These are phyloP conservation scores for Venustampulla echinocandica DNA, from an alignment of 495 filamentous ascomycete species.

Conservation along the genomic window DNA sequence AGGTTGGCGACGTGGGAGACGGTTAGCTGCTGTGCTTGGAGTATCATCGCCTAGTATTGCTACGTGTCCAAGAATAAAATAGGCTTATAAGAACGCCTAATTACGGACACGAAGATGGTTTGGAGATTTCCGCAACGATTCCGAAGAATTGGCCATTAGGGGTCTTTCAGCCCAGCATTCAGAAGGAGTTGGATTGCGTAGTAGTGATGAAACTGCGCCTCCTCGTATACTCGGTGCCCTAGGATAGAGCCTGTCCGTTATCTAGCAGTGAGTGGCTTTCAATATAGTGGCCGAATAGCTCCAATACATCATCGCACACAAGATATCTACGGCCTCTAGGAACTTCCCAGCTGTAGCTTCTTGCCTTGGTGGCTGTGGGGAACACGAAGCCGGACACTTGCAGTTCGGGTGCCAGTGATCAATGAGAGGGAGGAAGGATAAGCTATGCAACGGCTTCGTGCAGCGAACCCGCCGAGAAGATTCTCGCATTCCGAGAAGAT, in stretches of 20 bases:
- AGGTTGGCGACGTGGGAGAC: constrained; percentile 15
- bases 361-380: constrained; percentile 14
- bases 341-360: constrained; percentile 1
- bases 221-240: neutral
- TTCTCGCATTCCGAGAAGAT: neutral
- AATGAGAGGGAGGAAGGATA: constrained; percentile 3
- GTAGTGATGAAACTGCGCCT: neutral
- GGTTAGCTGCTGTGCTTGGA: constrained; percentile 8
- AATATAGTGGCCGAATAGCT: constrained; percentile 2
- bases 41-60: neutral
- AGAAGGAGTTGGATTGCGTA: neutral
- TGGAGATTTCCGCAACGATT: neutral
- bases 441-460: constrained; percentile 6
- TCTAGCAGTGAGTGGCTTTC: neutral
- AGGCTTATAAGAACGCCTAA: neutral
- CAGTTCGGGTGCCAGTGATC: constrained; percentile 12
- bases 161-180: neutral
- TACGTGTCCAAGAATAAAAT: neutral
- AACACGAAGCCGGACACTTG: constrained; percentile 12
- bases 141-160: neutral
- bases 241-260: constrained; percentile 5
- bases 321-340: neutral
- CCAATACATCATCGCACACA: constrained; percentile 2
- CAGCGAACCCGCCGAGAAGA: constrained; percentile 3
- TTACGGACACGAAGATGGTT: neutral